A percentile compares a stretch with the other conserved stretches of the same genome.
Evolutionary conservation across 2,329 filamentous ascomycete species (phyloP).

Genomic region (Cercospora berteroae): DNA sequence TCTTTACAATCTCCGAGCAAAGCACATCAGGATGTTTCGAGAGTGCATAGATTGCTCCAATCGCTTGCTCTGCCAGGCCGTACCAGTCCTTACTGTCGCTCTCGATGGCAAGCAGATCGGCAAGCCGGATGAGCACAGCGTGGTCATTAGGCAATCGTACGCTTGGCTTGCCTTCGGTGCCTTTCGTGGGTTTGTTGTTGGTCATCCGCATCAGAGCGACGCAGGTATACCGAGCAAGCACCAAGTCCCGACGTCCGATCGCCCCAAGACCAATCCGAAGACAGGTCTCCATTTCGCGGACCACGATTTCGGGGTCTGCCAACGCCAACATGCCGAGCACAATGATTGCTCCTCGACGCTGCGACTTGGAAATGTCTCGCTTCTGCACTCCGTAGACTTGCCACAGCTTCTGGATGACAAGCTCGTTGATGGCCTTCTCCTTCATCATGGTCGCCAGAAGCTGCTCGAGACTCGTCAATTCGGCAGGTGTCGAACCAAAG

Average conservation of each 20-base stretch:
- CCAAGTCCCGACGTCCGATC: constrained; percentile 77
- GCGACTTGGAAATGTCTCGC: constrained; percentile 86
- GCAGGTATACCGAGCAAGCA: constrained; percentile 92
- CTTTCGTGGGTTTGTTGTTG: constrained; percentile 74
- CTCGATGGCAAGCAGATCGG: constrained; percentile 78
- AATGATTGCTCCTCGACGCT: constrained; percentile 90
- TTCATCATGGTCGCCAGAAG: constrained; percentile 98
- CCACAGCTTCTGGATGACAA: constrained; percentile 91
- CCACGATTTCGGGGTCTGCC: constrained; percentile 86
- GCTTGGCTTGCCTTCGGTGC: constrained; percentile 61
- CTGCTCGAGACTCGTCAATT: constrained; percentile 93
- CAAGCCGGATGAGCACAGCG: constrained; percentile 75
- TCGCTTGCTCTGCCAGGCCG: constrained; percentile 91
- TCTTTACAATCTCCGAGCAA: constrained; percentile 84
- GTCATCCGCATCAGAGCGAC: constrained; percentile 90
- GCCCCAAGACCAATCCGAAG: constrained; percentile 81
- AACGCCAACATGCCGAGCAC: constrained; percentile 94
- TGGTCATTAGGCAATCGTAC: constrained; percentile 89
- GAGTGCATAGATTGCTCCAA: constrained; percentile 89
- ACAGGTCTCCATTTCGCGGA: constrained; percentile 93
- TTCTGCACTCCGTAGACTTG: constrained; percentile 94
- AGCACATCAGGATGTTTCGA: constrained; percentile 92
- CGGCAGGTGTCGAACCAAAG: constrained; percentile 89
- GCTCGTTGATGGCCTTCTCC: constrained; percentile 77
- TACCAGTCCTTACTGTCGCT: constrained; percentile 92